A percentile compares a stretch with the other conserved stretches of the same genome.
phyloP scores from a whole-genome alignment of 257 asterid genomes.

The Vinca minor region DNA sequence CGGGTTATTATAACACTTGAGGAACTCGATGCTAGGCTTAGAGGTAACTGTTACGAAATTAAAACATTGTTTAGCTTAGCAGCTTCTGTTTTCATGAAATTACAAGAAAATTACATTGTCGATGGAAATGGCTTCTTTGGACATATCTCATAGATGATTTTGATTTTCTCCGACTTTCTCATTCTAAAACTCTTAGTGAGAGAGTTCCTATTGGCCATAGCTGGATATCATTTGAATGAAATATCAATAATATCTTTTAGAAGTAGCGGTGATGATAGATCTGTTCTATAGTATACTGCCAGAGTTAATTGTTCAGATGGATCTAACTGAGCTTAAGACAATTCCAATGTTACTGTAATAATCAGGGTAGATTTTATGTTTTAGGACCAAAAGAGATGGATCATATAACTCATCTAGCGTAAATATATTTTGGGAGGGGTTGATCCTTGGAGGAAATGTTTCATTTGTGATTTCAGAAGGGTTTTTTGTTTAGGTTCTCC shows the following conservation, averaged over 20 bases:
- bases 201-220: too few species aligned
- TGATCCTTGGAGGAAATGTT: neutral
- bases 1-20: slow-evolving; percentile 46
- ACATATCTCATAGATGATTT: neutral
- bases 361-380: neutral
- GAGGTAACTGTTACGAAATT: slow-evolving; percentile 27
- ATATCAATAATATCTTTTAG: neutral
- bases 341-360: neutral
- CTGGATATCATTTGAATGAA: neutral
- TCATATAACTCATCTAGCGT: too few species aligned
- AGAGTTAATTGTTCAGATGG: neutral
- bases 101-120: neutral
- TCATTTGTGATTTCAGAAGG: neutral
- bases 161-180: neutral
- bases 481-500: neutral
- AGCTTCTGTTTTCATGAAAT: neutral
- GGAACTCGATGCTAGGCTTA: slow-evolving; percentile 42
- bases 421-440: too few species aligned
- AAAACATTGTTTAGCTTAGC: too few species aligned
- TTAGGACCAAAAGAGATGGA: neutral
- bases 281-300: neutral
- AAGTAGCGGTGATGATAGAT: neutral
- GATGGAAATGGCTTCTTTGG: neutral
- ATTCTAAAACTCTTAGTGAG: neutral
- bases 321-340: neutral